These are phyloP conservation scores for Suillus alpinus DNA, from an alignment of 768 basidiomycete genomes.

Conservation along the genomic window DNA sequence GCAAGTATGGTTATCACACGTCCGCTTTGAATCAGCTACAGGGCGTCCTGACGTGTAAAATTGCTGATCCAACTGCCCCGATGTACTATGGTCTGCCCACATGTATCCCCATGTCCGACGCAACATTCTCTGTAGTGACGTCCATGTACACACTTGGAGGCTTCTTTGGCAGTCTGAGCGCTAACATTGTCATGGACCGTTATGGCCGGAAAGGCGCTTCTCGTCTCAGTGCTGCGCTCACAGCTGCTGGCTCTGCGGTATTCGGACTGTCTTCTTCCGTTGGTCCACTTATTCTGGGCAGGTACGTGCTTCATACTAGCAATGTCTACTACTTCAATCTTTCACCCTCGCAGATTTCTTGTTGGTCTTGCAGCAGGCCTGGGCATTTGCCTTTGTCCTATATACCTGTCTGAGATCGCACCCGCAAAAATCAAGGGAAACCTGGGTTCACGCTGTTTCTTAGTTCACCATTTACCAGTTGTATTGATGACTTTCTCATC, in stretches of 20 bases:
- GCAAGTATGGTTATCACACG: constrained; percentile 88
- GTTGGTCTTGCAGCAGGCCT: constrained; percentile 72
- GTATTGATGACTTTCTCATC: not conserved
- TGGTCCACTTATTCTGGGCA: constrained; percentile 56
- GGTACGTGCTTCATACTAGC: constrained; percentile 39
- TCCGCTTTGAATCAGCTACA: constrained; percentile 90
- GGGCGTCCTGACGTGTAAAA: constrained; percentile 69
- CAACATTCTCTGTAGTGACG: constrained; percentile 80
- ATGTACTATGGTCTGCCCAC: constrained; percentile 48
- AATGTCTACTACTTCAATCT: constrained; percentile 1
- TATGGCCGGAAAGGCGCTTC: constrained; percentile 71
- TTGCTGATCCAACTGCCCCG: constrained; percentile 14
- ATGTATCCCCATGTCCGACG: constrained; percentile 79
- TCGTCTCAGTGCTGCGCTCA: constrained; percentile 52
- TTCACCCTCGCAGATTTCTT: constrained; percentile 43
- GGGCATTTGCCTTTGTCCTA: constrained; percentile 76
- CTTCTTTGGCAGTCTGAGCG: constrained; percentile 67
- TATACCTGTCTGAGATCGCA: constrained; percentile 84
- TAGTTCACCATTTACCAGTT: not conserved
- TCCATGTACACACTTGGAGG: constrained; percentile 88
- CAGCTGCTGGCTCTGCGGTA: constrained; percentile 57
- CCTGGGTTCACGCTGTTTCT: constrained; percentile 48
- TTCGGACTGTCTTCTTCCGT: constrained; percentile 65
- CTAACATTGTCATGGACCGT: constrained; percentile 67
- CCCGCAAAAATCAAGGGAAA: constrained; percentile 73